A percentile compares a stretch with the other conserved stretches of the same genome.
These are phyloP conservation scores for Phytophthora citricola DNA, from an alignment of 352 stramenopile species.

Conservation along the genomic window DNA sequence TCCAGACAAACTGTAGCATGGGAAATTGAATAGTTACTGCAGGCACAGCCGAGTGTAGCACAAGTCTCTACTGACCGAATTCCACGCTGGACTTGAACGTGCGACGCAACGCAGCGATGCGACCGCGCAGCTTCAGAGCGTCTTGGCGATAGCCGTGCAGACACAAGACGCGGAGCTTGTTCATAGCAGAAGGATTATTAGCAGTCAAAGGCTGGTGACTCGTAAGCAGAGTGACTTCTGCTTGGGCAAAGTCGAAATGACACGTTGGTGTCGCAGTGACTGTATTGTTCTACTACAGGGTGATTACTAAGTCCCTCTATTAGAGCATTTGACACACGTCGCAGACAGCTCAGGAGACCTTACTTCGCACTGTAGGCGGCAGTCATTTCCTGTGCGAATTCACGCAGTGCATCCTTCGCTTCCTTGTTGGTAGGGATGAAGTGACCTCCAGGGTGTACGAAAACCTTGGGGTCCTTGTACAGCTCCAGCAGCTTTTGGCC, in stretches of 20 bases:
- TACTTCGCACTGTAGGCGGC: conserved; percentile 12
- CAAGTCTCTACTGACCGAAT: conserved; percentile 59
- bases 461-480: conserved; percentile 62
- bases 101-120: conserved; percentile 75
- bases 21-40: neutral
- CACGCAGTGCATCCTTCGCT: conserved; percentile 70
- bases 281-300: conserved; percentile 16
- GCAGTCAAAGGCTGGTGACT: too few species aligned
- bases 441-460: conserved; percentile 70
- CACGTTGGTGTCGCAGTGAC: neutral
- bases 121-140: conserved; percentile 69
- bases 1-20: conserved; percentile 72
- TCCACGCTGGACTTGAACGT: conserved; percentile 82
- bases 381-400: conserved; percentile 63
- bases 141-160: conserved; percentile 88
- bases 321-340: conserved; percentile 14
- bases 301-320: conserved; percentile 9
- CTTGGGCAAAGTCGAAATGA: conserved; percentile 16
- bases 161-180: conserved; percentile 82
- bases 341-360: neutral
- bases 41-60: conserved; percentile 1
- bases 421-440: conserved; percentile 89
- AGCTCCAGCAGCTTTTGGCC: conserved; percentile 54
- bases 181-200: conserved; percentile 9
- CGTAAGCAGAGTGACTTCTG: neutral